Base-by-base conservation (phyloP, 179 eudicot genomes). In the Spinacia oleracea region DNA sequence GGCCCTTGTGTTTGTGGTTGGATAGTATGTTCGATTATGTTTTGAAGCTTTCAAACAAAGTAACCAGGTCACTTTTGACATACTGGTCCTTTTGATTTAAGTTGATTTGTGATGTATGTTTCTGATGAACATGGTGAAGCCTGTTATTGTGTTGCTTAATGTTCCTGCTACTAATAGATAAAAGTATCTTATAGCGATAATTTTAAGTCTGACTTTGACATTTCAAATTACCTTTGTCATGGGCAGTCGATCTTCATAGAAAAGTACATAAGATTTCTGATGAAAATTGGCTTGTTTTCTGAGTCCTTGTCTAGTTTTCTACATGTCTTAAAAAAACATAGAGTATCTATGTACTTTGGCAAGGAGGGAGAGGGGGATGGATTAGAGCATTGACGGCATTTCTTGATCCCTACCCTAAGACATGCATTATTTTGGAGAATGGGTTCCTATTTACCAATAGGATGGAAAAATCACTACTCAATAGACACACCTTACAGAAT, bases 221-320 rank as follows among this genome's bases (percentile, higher is more conserved):
- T 64, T 31, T 3, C 21, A 1, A 16, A 12, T 27, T 68, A 23
- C 25, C 16, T 21, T 2, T n/a, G 16, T 38, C 72, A 38, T 40
- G 15, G 50, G 18, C 29, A 7, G 72, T 68, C 50, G 40, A 20
- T 18, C 43, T 35, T 65, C 14, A 6, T 9, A 6, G 14, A 68
- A 40, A 0, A 6, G 31, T n/a, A 21, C 20, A 40, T 40, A 40
- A 25, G 72, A 40, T 70, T 42, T 4, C 15, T 70, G 51, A 69
- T 40, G 18, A 20, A 18, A 3, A 1, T n/a, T 70, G 53, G 56
- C 73, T 45, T 14, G 56, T 7, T 46, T 42, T 69, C n/a, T n/a
- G 35, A 38, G 50, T 68, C 50, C 50, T 68, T 21, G n/a, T 65
- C n/a, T 65, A 65, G 70, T 32, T 64, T 32, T n/a, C n/a, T n/a